These are phyloP conservation scores for Dryas alaskensis DNA, from an alignment of 306 rosid species.

Conservation along the genomic window DNA sequence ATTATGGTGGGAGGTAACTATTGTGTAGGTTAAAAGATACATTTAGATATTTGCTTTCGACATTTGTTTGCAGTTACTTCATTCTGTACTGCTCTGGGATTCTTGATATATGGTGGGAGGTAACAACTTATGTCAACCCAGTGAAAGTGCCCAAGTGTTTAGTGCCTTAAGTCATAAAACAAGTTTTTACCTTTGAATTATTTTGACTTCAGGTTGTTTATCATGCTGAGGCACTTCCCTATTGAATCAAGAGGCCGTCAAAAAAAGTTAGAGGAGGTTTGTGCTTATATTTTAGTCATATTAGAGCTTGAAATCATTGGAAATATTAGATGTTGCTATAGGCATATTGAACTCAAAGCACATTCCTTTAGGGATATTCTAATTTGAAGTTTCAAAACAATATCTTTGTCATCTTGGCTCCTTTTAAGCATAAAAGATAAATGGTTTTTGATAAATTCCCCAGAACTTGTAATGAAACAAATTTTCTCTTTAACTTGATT, in stretches of 20 bases:
- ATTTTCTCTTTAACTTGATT: not conserved
- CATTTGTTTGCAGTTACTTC: constrained; percentile 54
- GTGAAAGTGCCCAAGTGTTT: not conserved
- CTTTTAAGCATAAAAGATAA: too few relatives aligned
- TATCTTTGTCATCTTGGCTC: too few relatives aligned
- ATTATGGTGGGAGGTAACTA: too few relatives aligned
- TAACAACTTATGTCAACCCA: constrained; percentile 23
- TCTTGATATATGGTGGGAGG: constrained; percentile 87
- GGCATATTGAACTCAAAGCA: too few relatives aligned
- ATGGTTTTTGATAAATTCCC: too few relatives aligned
- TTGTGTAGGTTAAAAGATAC: not conserved
- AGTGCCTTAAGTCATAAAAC: not conserved
- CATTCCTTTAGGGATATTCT: too few relatives aligned
- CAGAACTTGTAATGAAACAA: too few relatives aligned
- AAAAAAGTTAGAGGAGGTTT: constrained; percentile 73
- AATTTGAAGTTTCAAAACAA: too few relatives aligned
- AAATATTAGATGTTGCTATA: not conserved
- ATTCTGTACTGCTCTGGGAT: constrained; percentile 66
- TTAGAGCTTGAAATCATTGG: constrained; percentile 10
- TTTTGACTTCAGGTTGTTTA: constrained; percentile 48
- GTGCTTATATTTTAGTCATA: constrained; percentile 11
- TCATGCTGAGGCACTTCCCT: constrained; percentile 71
- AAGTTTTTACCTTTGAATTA: constrained; percentile 12
- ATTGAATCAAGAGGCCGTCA: constrained; percentile 80
- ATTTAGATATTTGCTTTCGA: constrained; percentile 15